These are phyloP conservation scores for Huntiella moniliformis DNA, from an alignment of 2,329 filamentous ascomycete genomes.

Conservation along the genomic window DNA sequence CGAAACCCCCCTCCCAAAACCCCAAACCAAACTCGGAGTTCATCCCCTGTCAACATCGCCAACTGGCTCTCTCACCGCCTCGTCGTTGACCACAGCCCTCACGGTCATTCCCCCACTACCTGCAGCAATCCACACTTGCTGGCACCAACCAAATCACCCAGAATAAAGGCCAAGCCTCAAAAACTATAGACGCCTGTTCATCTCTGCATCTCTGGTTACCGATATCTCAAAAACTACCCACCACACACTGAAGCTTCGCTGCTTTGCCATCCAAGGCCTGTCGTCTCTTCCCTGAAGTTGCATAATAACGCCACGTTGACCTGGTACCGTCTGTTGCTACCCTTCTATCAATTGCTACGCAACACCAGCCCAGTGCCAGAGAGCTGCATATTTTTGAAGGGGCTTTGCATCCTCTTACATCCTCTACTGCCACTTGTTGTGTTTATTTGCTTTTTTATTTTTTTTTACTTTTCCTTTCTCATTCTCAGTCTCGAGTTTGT, in stretches of 20 bases:
- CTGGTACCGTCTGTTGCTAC: conserved; percentile 2
- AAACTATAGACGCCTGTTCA: not conserved
- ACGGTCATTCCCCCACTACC: not conserved
- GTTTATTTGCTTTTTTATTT: conserved; percentile 2
- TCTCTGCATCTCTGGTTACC: not conserved
- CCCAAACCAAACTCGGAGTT: too few relatives aligned
- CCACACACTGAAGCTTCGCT: not conserved
- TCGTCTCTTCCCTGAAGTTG: conserved; percentile 3
- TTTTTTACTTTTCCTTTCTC: conserved; percentile 1
- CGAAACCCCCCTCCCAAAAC: too few relatives aligned
- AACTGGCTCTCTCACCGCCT: too few relatives aligned
- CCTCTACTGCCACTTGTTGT: conserved; percentile 1
- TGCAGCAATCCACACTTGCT: not conserved
- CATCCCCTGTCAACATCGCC: too few relatives aligned
- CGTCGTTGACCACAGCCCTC: too few relatives aligned
- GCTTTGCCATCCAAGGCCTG: not conserved
- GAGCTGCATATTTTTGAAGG: not conserved
- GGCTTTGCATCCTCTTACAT: conserved; percentile 1
- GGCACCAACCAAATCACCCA: not conserved
- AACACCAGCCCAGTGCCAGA: conserved; percentile 1
- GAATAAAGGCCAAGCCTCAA: not conserved
- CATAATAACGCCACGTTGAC: conserved; percentile 11
- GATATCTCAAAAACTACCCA: not conserved
- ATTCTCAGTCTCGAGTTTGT: not conserved
- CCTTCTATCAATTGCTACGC: not conserved